Evolutionary conservation across 176 grass and related monocot genomes (phyloP).

Genomic region (Puccinellia tenuiflora): DNA sequence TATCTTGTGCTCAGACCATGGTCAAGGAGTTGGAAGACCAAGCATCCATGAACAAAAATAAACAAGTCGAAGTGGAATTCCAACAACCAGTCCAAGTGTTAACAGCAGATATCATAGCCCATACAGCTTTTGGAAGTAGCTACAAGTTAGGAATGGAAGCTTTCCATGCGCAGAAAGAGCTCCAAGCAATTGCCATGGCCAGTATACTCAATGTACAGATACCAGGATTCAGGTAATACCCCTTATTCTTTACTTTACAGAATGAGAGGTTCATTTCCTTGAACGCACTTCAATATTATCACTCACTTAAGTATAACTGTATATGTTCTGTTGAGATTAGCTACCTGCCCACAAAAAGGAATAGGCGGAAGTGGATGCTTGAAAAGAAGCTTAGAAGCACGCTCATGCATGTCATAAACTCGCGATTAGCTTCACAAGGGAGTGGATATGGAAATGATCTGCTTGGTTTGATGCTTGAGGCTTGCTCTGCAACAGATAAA

Average conservation of each 20-base stretch:
- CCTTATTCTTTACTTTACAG: neutral
- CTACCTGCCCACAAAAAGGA: conserved; percentile 35
- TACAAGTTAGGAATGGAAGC: conserved; percentile 9
- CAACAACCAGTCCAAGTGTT: conserved; percentile 20
- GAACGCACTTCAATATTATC: neutral
- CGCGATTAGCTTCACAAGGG: neutral
- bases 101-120: conserved; percentile 45
- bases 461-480: conserved; percentile 51
- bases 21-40: conserved; percentile 16
- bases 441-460: conserved; percentile 39
- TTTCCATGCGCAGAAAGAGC: conserved; percentile 35
- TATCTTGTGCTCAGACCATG: conserved; percentile 23
- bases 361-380: conserved; percentile 12
- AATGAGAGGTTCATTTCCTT: neutral
- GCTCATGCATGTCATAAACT: conserved; percentile 33
- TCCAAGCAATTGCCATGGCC: conserved; percentile 11
- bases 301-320: neutral
- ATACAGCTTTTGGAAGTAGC: conserved; percentile 12
- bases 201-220: conserved; percentile 4
- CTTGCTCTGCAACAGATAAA: neutral
- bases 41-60: neutral
- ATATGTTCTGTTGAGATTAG: conserved; percentile 1
- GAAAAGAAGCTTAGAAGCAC: conserved; percentile 35
- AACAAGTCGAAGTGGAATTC: conserved; percentile 25
- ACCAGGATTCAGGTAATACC: conserved; percentile 6